These are phyloP conservation scores for Collybiopsis luxurians DNA, from an alignment of 768 basidiomycete genomes.

Conservation along the genomic window DNA sequence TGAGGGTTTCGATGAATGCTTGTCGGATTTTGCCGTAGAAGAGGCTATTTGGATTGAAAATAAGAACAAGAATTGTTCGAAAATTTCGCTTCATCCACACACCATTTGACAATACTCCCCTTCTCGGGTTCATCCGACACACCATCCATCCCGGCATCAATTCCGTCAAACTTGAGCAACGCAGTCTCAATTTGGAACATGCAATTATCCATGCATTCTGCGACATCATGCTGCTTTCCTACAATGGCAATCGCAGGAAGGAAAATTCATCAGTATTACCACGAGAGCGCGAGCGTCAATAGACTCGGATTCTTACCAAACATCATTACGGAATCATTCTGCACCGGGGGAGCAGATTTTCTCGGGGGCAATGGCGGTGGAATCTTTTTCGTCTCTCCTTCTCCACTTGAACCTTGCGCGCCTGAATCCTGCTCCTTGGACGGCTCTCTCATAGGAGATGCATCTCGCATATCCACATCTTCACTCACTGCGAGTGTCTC, in stretches of 20 bases:
- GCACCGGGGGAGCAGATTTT: conserved; percentile 53
- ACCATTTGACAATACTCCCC: conserved; percentile 85
- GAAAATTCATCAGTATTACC: not conserved
- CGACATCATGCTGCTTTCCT: conserved; percentile 97
- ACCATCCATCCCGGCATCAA: conserved; percentile 26
- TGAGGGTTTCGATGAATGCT: conserved; percentile 35
- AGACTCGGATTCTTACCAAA: conserved; percentile 56
- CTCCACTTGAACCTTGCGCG: conserved; percentile 6
- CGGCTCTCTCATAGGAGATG: not conserved
- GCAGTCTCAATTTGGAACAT: conserved; percentile 98
- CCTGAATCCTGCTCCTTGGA: too few species aligned
- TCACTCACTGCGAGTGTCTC: conserved; percentile 23
- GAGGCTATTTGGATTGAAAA: conserved; percentile 32
- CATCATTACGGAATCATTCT: conserved; percentile 82
- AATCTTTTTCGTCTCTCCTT: not conserved
- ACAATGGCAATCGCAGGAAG: conserved; percentile 6
- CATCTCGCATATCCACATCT: conserved; percentile 33
- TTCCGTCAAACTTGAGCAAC: conserved; percentile 63
- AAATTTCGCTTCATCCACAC: conserved; percentile 6
- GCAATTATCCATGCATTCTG: conserved; percentile 99
- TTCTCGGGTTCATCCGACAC: conserved; percentile 49
- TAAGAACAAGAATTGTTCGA: not conserved
- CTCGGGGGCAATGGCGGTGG: conserved; percentile 13
- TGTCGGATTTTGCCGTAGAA: conserved; percentile 89
- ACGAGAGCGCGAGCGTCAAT: not conserved